A percentile compares a stretch with the other conserved stretches of the same genome.
phyloP scores from a whole-genome alignment of 306 rosid genomes.

The Prunus mume region DNA sequence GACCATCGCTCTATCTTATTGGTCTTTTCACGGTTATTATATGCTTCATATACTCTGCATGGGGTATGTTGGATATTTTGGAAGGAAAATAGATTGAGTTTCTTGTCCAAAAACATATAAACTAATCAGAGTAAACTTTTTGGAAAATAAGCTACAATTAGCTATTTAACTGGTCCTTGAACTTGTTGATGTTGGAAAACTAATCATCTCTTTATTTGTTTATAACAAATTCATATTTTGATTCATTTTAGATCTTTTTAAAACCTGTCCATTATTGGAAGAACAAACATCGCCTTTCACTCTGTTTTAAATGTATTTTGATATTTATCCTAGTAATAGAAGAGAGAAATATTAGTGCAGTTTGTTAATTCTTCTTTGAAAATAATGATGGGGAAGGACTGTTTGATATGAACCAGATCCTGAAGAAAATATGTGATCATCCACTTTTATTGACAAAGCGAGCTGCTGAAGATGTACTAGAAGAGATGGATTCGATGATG shows the following conservation, averaged over 20 bases:
- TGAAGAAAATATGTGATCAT: constrained; percentile 92
- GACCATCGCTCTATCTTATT: background rate
- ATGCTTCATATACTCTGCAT: background rate
- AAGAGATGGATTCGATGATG: constrained; percentile 74
- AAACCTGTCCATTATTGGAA: background rate
- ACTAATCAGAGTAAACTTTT: background rate
- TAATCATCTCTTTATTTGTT: background rate
- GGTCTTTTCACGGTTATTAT: background rate
- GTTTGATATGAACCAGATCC: constrained; percentile 49
- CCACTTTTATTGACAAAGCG: constrained; percentile 87
- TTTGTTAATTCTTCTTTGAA: background rate
- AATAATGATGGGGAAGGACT: constrained; percentile 10
- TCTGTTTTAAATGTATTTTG: background rate
- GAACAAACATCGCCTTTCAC: background rate
- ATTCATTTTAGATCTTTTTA: background rate
- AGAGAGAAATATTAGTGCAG: background rate
- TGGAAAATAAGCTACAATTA: background rate
- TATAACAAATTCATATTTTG: background rate
- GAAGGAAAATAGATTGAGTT: background rate
- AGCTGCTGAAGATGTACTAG: constrained; percentile 90
- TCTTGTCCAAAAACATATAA: background rate
- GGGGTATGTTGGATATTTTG: background rate
- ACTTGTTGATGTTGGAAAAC: background rate
- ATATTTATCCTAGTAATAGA: background rate
- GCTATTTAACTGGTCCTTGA: background rate